These are phyloP conservation scores for Knoxdaviesia proteae DNA, from an alignment of 2,329 filamentous ascomycete genomes.

Conservation along the genomic window DNA sequence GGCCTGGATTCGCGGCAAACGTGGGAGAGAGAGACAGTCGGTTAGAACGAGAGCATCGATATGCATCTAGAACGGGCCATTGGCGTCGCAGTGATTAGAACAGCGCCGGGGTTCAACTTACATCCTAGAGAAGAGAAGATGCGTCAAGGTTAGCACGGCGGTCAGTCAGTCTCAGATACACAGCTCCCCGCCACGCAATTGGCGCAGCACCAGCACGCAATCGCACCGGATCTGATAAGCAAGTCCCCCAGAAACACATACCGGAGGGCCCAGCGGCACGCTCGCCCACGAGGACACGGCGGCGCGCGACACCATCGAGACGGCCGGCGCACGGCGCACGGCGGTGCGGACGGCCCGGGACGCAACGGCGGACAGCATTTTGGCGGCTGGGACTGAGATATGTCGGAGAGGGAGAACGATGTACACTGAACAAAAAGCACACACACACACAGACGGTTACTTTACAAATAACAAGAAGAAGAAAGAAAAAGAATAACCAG, in stretches of 20 bases:
- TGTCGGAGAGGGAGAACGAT: background rate
- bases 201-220: background rate
- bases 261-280: constrained; percentile 83
- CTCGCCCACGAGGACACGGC: constrained; percentile 71
- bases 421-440: background rate
- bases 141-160: background rate
- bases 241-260: constrained; percentile 25
- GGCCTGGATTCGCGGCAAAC: constrained; percentile 26
- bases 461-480: background rate
- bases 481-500: constrained; percentile 6
- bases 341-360: constrained; percentile 18
- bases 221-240: background rate
- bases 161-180: background rate
- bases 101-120: background rate
- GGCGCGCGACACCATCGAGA: constrained; percentile 24
- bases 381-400: constrained; percentile 8
- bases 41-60: background rate
- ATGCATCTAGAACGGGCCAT: constrained; percentile 4
- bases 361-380: constrained; percentile 24
- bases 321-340: constrained; percentile 18
- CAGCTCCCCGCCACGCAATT: background rate
- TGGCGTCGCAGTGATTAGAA: background rate
- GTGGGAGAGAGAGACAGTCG: background rate
- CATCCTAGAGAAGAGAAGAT: constrained; percentile 1
- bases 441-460: no score